Base-by-base conservation (phyloP, 2,329 filamentous ascomycete species). In the Polychaeton citri region DNA sequence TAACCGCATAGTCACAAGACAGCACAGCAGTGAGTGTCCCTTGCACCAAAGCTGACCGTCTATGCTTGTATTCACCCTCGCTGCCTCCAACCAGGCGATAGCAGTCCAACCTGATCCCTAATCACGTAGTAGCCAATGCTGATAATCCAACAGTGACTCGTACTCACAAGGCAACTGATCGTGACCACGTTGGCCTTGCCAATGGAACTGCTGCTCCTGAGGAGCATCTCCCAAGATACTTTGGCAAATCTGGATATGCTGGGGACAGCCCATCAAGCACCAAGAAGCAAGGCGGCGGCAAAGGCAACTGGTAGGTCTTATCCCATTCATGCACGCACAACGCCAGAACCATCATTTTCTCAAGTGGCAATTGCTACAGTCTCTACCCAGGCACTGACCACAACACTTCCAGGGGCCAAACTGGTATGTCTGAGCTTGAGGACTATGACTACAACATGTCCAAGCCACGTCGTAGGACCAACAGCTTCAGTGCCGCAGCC, bases 251-350 rank as follows among this genome's bases (percentile, higher is more conserved):
- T 41, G 88, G 88, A 47, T 79, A 81, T 56, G 68, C 76, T 51
- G 86, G 86, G 55, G 69, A 71, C 49, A 83, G 93, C 55, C 88
- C 90, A 42, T 86, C 84, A 62, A 90, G 92, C 71, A 79, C 81
- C 57, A 98, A 98, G 78, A 98, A 98, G 70, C 83, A 93, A 54
- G 88, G 88, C 44, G 81, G 74, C 48, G 88, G 88, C 49, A 87
- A 83, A 63, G 85, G 81, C 57, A 95, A 95, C 63, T 98, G 88
- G 88, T 94, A 74, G 62, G 79, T 28, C 30, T 20, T 9, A 26
- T 33, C 16, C 31, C 33, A 33, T 24, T 38, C 41, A 35, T 28
- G 26, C 20, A 15, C 28, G 16, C 21, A 19, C 7, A 20, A 21
- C 10, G 24, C 28, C 30, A 32, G 32, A 34, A n/a, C n/a, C n/a